Evolutionary conservation across 2,329 filamentous ascomycete species (phyloP).

Genomic region (Beauveria medogensis): DNA sequence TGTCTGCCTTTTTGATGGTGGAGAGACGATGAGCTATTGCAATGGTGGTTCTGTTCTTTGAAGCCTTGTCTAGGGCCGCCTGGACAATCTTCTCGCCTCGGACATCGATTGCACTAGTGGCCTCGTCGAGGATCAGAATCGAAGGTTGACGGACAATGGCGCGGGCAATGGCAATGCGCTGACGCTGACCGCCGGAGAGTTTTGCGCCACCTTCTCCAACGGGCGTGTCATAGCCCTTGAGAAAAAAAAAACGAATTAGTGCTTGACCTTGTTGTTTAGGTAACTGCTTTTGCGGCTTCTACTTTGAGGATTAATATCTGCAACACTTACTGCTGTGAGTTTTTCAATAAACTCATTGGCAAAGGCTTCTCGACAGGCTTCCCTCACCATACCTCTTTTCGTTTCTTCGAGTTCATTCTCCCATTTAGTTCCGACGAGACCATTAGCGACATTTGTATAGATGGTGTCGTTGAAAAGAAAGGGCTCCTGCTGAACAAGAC

Average conservation of each 20-base stretch:
- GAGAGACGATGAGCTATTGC: constrained; percentile 68
- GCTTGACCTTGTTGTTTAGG: not conserved
- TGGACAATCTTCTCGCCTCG: constrained; percentile 56
- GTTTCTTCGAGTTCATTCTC: constrained; percentile 43
- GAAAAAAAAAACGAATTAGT: constrained; percentile 7
- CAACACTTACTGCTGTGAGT: constrained; percentile 42
- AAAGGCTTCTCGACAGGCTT: constrained; percentile 59
- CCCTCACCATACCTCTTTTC: constrained; percentile 51
- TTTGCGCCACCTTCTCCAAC: constrained; percentile 74
- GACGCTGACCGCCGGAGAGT: constrained; percentile 70
- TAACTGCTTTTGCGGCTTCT: too few species aligned
- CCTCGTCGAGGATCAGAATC: constrained; percentile 70
- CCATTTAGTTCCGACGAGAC: constrained; percentile 45
- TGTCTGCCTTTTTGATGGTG: constrained; percentile 69
- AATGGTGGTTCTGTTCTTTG: constrained; percentile 58
- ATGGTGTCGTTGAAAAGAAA: constrained; percentile 61
- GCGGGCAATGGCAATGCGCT: constrained; percentile 63
- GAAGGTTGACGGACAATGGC: constrained; percentile 59
- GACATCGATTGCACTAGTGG: constrained; percentile 59
- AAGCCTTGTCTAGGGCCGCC: constrained; percentile 48
- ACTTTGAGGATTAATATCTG: too few species aligned
- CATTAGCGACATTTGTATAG: constrained; percentile 53
- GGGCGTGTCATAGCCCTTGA: constrained; percentile 60
- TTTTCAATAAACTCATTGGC: constrained; percentile 61
- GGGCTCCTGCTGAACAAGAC: constrained; percentile 60